phyloP scores from a whole-genome alignment of 2,329 filamentous ascomycete genomes.

The Seiridium cupressi region DNA sequence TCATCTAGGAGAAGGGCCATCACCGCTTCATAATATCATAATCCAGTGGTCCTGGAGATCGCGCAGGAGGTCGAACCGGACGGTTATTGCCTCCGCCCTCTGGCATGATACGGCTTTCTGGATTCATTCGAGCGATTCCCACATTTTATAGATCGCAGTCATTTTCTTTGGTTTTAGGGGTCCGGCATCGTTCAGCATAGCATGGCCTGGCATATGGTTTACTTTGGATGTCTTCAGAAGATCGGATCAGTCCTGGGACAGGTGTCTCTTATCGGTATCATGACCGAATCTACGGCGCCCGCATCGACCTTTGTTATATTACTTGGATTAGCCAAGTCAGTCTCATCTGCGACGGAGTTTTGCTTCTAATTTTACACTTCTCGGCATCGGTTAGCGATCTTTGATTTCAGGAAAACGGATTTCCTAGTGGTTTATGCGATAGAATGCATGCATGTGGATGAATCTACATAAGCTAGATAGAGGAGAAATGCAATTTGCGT shows the following conservation, averaged over 20 bases:
- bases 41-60: background rate
- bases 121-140: background rate
- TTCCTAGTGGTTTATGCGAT: too few species aligned
- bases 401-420: too few species aligned
- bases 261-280: too few species aligned
- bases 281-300: too few species aligned
- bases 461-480: background rate
- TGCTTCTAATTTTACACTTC: too few species aligned
- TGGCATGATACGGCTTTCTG: background rate
- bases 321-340: too few species aligned
- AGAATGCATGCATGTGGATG: too few species aligned
- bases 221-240: too few species aligned
- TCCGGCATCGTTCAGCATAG: background rate
- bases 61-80: background rate
- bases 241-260: too few species aligned
- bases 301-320: too few species aligned
- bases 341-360: too few species aligned
- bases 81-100: background rate
- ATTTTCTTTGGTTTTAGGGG: background rate
- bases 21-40: background rate
- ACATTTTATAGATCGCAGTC: background rate
- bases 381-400: too few species aligned
- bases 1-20: constrained; percentile 23
- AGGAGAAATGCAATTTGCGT: background rate
- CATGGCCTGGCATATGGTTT: background rate